These are phyloP conservation scores for Ramichloridium luteum DNA, from an alignment of 2,329 filamentous ascomycete genomes.

Conservation along the genomic window DNA sequence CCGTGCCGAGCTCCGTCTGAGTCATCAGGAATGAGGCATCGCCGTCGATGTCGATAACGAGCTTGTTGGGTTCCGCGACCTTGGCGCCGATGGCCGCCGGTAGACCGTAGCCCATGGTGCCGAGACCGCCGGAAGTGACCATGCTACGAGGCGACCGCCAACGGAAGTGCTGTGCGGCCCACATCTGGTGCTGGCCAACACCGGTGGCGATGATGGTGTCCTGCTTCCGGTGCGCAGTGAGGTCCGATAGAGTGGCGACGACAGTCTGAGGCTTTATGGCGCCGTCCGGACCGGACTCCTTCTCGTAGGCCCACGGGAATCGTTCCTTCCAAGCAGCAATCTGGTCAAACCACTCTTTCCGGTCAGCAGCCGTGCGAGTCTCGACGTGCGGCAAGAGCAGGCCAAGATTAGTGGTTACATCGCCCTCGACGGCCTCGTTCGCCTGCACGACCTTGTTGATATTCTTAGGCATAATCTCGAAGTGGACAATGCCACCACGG, in stretches of 20 bases:
- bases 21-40: slow-evolving; percentile 99
- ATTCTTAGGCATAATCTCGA: slow-evolving; percentile 99
- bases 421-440: slow-evolving; percentile 88
- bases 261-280: slow-evolving; percentile 90
- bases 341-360: slow-evolving; percentile 78
- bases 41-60: slow-evolving; percentile 92
- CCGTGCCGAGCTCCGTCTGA: slow-evolving; percentile 83
- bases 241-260: slow-evolving; percentile 77
- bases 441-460: slow-evolving; percentile 99
- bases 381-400: slow-evolving; percentile 63
- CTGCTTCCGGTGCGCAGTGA: slow-evolving; percentile 69
- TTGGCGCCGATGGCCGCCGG: slow-evolving; percentile 93
- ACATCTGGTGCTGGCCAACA: slow-evolving; percentile 98
- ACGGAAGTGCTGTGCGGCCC: slow-evolving; percentile 91
- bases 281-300: slow-evolving; percentile 53
- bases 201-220: slow-evolving; percentile 82
- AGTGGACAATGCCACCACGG: slow-evolving; percentile 90
- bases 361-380: slow-evolving; percentile 47
- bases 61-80: slow-evolving; percentile 65
- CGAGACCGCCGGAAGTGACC: slow-evolving; percentile 91
- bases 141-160: slow-evolving; percentile 87
- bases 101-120: slow-evolving; percentile 91
- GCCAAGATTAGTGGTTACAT: slow-evolving; percentile 68
- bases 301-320: slow-evolving; percentile 81
- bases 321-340: slow-evolving; percentile 84